These are phyloP conservation scores for Globisporangium parvum DNA, from an alignment of 352 stramenopile genomes.

Conservation along the genomic window DNA sequence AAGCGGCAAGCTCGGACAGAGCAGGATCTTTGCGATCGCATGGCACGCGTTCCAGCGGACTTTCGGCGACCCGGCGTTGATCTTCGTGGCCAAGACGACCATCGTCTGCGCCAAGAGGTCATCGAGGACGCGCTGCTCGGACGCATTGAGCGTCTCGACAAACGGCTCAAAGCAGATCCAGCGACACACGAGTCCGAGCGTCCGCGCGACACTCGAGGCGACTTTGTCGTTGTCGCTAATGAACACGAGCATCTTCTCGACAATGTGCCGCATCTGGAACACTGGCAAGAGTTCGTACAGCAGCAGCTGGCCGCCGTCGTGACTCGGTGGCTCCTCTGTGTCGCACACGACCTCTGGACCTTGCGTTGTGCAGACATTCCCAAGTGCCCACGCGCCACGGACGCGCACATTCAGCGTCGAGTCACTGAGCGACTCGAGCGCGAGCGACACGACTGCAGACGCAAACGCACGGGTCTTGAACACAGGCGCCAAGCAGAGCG, in stretches of 20 bases:
- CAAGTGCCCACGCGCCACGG: conserved; percentile 73
- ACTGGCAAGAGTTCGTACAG: conserved; percentile 66
- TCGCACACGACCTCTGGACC: conserved; percentile 44
- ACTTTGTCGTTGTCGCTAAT: conserved; percentile 89
- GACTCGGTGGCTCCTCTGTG: neutral
- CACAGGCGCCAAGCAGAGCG: conserved; percentile 55
- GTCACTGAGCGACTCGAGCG: conserved; percentile 62
- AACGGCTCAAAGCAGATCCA: conserved; percentile 78
- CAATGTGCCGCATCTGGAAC: conserved; percentile 55
- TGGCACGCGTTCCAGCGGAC: conserved; percentile 86
- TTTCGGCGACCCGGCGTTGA: conserved; percentile 76
- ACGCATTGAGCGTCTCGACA: conserved; percentile 21
- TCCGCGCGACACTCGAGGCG: conserved; percentile 75
- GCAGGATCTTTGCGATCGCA: conserved; percentile 81
- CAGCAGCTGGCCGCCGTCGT: conserved; percentile 16
- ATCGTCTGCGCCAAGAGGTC: conserved; percentile 67
- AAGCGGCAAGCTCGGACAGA: conserved; percentile 71
- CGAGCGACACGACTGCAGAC: conserved; percentile 45
- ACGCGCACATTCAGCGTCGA: conserved; percentile 84
- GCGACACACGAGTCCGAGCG: conserved; percentile 69
- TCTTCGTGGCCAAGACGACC: conserved; percentile 59
- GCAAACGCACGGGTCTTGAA: conserved; percentile 78
- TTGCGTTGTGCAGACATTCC: conserved; percentile 81
- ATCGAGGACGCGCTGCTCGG: conserved; percentile 30
- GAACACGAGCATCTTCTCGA: conserved; percentile 81